These are phyloP conservation scores for Bipolaris bicolor DNA, from an alignment of 2,329 filamentous ascomycete species.

Conservation along the genomic window DNA sequence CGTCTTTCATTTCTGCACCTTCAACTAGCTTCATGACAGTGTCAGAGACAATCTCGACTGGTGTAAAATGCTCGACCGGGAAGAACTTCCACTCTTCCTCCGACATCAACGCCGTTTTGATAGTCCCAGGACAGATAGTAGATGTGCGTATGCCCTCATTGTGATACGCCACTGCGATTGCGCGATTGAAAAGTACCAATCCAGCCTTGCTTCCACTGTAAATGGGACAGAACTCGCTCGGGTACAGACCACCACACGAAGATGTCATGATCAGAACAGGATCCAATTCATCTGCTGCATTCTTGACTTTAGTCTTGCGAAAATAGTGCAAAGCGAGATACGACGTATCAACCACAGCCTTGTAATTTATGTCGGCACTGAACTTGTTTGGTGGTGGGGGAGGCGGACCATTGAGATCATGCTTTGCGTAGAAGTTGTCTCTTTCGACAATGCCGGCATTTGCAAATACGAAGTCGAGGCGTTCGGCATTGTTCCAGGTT, in stretches of 20 bases:
- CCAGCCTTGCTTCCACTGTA: slow-evolving; percentile 43
- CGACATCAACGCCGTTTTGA: slow-evolving; percentile 46
- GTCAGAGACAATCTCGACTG: slow-evolving; percentile 37
- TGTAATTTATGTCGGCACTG: slow-evolving; percentile 48
- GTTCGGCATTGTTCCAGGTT: slow-evolving; percentile 43
- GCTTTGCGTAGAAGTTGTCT: slow-evolving; percentile 50
- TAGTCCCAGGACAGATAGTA: slow-evolving; percentile 48
- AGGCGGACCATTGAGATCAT: slow-evolving; percentile 31
- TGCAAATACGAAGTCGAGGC: slow-evolving; percentile 58
- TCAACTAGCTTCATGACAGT: slow-evolving; percentile 41
- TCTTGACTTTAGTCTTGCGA: slow-evolving; percentile 23
- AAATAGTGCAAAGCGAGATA: slow-evolving; percentile 55
- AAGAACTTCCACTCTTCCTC: slow-evolving; percentile 44
- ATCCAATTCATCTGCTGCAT: slow-evolving; percentile 25
- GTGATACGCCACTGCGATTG: slow-evolving; percentile 45
- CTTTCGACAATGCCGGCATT: slow-evolving; percentile 56
- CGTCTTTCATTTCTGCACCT: slow-evolving; percentile 37
- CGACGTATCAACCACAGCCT: slow-evolving; percentile 47
- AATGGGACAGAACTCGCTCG: slow-evolving; percentile 41
- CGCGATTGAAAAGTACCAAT: slow-evolving; percentile 50
- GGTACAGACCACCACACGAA: slow-evolving; percentile 49
- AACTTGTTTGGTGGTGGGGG: slow-evolving; percentile 44
- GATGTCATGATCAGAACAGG: slow-evolving; percentile 47
- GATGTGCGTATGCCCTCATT: slow-evolving; percentile 50
- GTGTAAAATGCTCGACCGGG: slow-evolving; percentile 43